Conservation (phyloP, 768 basidiomycete species). For the Russula emetica region DNA sequence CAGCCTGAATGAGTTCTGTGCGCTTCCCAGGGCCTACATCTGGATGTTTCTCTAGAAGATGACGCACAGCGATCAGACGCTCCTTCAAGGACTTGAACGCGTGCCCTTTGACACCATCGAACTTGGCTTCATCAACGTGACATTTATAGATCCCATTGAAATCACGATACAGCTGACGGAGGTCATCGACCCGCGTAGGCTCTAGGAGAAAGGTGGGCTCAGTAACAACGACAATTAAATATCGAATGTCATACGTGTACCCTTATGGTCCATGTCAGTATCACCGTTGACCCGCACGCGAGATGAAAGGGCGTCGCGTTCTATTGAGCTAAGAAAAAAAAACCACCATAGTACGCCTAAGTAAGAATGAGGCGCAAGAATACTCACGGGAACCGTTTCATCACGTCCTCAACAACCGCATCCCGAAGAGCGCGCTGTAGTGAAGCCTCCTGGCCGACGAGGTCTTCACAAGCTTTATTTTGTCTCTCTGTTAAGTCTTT, state of each 20-base stretch:
- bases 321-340: constrained; percentile 1
- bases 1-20: background rate
- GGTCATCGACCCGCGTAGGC: background rate
- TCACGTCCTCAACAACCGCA: background rate
- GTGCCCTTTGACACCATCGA: background rate
- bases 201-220: background rate
- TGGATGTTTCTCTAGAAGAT: background rate
- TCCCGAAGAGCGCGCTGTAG: background rate
- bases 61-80: background rate
- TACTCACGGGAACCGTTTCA: constrained; percentile 7
- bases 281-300: background rate
- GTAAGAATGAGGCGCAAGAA: too few species aligned
- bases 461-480: background rate
- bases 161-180: background rate
- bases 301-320: background rate
- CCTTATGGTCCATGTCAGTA: background rate
- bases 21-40: background rate
- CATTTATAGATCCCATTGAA: background rate
- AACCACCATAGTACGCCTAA: background rate
- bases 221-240: background rate
- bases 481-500: background rate
- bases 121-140: background rate
- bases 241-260: background rate
- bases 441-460: background rate
- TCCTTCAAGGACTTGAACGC: background rate